phyloP scores from a whole-genome alignment of 352 stramenopile genomes.

The Blastocystis sp. region DNA sequence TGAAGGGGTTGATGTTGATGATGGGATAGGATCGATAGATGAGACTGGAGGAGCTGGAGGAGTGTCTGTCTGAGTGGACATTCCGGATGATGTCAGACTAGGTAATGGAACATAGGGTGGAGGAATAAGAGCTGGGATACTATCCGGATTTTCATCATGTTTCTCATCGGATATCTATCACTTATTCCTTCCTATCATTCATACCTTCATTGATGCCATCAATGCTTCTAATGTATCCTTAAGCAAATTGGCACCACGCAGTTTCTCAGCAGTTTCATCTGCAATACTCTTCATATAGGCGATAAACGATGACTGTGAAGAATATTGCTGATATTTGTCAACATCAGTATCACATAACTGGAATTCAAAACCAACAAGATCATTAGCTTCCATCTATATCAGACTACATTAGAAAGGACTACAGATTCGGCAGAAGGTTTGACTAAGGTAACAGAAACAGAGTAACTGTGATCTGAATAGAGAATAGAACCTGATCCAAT shows the following conservation, averaged over 20 bases:
- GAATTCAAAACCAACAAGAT: conserved; percentile 9
- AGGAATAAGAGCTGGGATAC: not conserved
- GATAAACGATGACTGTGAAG: too few relatives aligned
- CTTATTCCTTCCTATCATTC: too few relatives aligned
- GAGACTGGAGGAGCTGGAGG: too few relatives aligned
- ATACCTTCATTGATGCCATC: too few relatives aligned
- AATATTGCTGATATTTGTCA: not conserved
- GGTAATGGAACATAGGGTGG: not conserved
- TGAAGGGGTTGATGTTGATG: too few relatives aligned
- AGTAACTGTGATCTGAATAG: not conserved
- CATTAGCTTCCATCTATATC: not conserved
- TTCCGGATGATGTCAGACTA: not conserved
- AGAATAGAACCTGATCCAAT: conserved; percentile 3
- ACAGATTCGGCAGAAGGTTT: not conserved
- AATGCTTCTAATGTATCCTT: too few relatives aligned
- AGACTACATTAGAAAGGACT: not conserved
- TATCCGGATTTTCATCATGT: not conserved
- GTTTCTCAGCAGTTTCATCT: too few relatives aligned
- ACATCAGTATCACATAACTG: not conserved
- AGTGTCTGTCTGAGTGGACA: too few relatives aligned
- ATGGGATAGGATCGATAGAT: too few relatives aligned
- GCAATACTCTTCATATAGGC: too few relatives aligned
- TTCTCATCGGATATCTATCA: too few relatives aligned
- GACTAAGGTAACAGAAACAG: not conserved
- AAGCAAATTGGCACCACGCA: too few relatives aligned